Base-by-base conservation (phyloP, 371 early-diverging fungal genomes). In the Mortierella sp. region DNA sequence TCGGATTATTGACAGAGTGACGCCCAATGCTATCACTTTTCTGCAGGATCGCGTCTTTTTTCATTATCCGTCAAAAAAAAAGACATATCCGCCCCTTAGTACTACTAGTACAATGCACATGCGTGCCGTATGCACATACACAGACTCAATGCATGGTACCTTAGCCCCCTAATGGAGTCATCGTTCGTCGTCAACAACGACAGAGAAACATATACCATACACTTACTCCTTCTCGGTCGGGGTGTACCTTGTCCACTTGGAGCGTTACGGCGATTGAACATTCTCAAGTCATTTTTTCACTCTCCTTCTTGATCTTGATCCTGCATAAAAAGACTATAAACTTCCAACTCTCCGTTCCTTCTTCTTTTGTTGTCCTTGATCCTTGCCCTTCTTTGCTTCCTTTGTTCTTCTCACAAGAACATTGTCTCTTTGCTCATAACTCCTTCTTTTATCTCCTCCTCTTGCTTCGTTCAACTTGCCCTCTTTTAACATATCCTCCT, bases 21-120 rank as follows among this genome's bases (percentile, higher is more conserved):
- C 50, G 48, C 50, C 50, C 72, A 26, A 45, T 48, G 44, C 72
- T 44, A 45, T 24, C 72, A 52, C 31, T 72, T 72, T 47, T 47
- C 50, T 47, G 52, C 9, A 19, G 28, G 50, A 50, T 72, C 52
- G 72, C 52, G 72, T 47, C 52, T 72, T 48, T 52, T 52, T 72
- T 72, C 26, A 71, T 26, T 8, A 47, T 44, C 71, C 48, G 28
- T 71, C 71, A 11, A 31, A 16, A 14, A 48, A 10, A 45, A 45
- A 45, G n/a, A 11, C 48, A 48, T 60, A 6, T 60, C 7, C 16
- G 7, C 16, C 54, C 54, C 54, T 21, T 54, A 16, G 26, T 31
- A 58, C 28, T 26, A 11, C 26, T 26, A 48, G 16, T 0, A 26
- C 58, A 28, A 57, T 57, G 31, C 31, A 31, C 13, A 19, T 60